A percentile compares a stretch with the other conserved stretches of the same genome.
phyloP scores from a whole-genome alignment of 345 rosid species.

The Eucalyptus curtisii region DNA sequence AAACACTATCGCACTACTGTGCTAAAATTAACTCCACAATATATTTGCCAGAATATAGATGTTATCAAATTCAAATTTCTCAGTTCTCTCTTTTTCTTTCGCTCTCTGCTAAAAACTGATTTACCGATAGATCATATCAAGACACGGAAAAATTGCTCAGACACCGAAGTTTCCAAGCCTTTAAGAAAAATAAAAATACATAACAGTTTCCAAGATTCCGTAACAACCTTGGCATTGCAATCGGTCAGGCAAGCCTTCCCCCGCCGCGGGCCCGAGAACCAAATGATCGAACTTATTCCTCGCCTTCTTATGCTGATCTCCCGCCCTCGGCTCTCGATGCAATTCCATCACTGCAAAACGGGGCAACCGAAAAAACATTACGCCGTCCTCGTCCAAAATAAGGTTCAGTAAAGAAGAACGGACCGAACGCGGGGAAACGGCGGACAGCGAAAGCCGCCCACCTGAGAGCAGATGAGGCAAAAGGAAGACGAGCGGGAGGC shows the following conservation, averaged over 20 bases:
- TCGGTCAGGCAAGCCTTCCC: constrained; percentile 70
- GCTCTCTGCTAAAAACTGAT: background rate
- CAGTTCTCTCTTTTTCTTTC: background rate
- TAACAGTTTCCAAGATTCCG: background rate
- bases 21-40: background rate
- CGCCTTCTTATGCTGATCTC: constrained; percentile 9
- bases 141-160: background rate
- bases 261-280: constrained; percentile 64
- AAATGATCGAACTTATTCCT: constrained; percentile 57
- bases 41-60: background rate
- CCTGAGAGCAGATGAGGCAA: constrained; percentile 51
- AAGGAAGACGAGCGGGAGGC: constrained; percentile 43
- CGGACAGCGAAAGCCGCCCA: background rate
- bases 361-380: background rate
- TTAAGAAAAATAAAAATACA: too few species aligned
- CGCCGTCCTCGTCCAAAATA: background rate
- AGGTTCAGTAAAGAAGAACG: background rate
- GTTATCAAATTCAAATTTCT: background rate
- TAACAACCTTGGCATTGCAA: constrained; percentile 68
- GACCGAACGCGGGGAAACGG: background rate
- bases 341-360: constrained; percentile 28
- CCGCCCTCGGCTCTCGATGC: constrained; percentile 12
- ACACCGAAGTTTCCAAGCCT: background rate
- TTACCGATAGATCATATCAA: fast-evolving
- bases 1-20: background rate